Evolutionary conservation across 164 flowering plant species (phyloP), one percentile per base, ranked within the genome.

Genomic region (Chimonanthus salicifolius): DNA sequence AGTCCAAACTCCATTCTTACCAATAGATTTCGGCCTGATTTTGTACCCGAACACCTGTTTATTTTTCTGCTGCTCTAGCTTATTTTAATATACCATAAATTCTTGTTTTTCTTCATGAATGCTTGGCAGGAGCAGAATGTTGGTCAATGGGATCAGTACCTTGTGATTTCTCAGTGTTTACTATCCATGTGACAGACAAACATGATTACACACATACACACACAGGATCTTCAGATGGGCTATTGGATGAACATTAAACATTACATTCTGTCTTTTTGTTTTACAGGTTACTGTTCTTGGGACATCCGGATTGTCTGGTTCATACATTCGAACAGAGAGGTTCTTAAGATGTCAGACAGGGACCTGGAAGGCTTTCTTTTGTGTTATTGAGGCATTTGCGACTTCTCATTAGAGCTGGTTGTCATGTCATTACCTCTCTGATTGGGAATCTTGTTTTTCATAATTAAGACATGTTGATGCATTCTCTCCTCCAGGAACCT

Each of bases 251-350:
- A 54, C 11, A 4, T n/a, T 54, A 54, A 54, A 11, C 16, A 11
- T 54, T 54, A n/a, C 16, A 54, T 20, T 48, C 47, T 65, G 11
- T 47, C 11, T 33, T 69, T 48, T 54, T 60, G 47, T 49, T 44
- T 76, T 72, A 10, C 85, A 82, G 85, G 75, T 82, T 63, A 74
- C 81, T 47, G 82, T 83, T 68, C 77, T 83, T 46, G 83, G 85
- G 21, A 83, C 85, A 11, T 83, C 83, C 11, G 83, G 85, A 16
- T 81, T 83, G 33, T 76, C 83, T 72, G 85, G 85, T 18, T 83
- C 85, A 4, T 83, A 83, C 58, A 72, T 83, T 83, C 8, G 85
- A 83, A 82, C 87, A 88, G 62, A 84, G 94, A 80, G 87, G 86
- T 10, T 58, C 68, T 50, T 74, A 44, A 51, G 43, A 51, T 13